Evolutionary conservation across 2,329 filamentous ascomycete species (phyloP), one percentile per base, ranked within the genome.

Genomic region (Bipolaris oryzae): DNA sequence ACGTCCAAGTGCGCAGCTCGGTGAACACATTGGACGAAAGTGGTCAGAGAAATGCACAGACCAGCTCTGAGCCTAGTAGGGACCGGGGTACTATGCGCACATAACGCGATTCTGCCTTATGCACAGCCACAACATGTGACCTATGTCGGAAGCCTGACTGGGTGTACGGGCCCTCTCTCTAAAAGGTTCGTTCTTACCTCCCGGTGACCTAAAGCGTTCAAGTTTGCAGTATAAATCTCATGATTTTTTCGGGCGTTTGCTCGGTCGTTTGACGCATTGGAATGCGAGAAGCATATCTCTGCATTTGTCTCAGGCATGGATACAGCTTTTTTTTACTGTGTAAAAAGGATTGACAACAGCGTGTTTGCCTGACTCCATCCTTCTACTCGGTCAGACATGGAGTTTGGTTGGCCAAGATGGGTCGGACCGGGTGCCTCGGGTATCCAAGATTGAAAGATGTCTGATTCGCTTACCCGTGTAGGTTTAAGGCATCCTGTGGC

Each of bases 331-430:
- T 37, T 37, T 16, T 16, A 5, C 15, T 37, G 10, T 7, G 20
- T 4, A 28, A 23, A 43, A 43, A 9, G 28, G 1, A 31, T 4
- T 13, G 28, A 31, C 10, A 13, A 3, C 3, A 3, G 25, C 28
- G 7, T 16, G 35, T 44, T 21, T 42, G 11, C 11, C n/a, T 20
- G 10, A n/a, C 15, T 50, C 5, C 15, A 28, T 23, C 44, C 55
- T 53, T 39, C 49, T n/a, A 41, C 47, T 45, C 15, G 23, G 33
- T 38, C 33, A 46, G 48, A 20, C 42, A 50, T 49, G 13, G 7
- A n/a, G n/a, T 25, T 34, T 13, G 42, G 25, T 33, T 23, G 16
- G 61, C 61, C 61, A 62, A 64, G 61, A 33, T 37, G 3, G 15
- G 28, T 33, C 49, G 56, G 59, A 21, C 57, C 59, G 54, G 50